These are phyloP conservation scores for Microstegium vimineum DNA, from an alignment of 176 grass and related monocot genomes.

Conservation along the genomic window DNA sequence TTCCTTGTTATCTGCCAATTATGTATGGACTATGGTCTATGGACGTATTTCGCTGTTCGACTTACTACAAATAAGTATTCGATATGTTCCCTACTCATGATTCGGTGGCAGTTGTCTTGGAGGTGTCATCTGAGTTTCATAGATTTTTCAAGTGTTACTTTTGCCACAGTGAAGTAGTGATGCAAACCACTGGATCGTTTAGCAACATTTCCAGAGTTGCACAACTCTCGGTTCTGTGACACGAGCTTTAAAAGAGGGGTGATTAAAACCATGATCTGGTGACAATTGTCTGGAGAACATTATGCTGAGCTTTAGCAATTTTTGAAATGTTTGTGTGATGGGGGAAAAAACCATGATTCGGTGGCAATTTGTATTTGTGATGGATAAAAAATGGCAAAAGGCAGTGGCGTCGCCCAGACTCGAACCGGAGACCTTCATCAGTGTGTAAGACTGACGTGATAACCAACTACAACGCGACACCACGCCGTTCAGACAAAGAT, in stretches of 20 bases:
- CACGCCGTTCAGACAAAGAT: no score
- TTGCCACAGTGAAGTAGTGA: not conserved
- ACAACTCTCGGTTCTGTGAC: not conserved
- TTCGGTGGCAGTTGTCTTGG: no score
- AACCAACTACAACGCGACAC: slow-evolving; percentile 99
- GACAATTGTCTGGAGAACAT: not conserved
- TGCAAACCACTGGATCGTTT: not conserved
- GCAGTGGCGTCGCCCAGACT: slow-evolving; percentile 80
- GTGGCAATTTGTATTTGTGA: no score
- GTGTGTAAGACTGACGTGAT: slow-evolving; percentile 99
- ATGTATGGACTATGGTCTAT: slow-evolving; percentile 15
- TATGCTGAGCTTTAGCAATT: not conserved
- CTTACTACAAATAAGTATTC: slow-evolving; percentile 38
- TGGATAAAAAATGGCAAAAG: no score
- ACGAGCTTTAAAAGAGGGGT: not conserved
- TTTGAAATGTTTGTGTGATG: not conserved
- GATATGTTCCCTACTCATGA: slow-evolving; percentile 12
- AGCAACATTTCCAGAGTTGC: not conserved
- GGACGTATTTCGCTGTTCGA: slow-evolving; percentile 32
- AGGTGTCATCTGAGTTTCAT: not conserved
- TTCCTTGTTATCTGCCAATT: slow-evolving; percentile 21
- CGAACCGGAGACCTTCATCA: slow-evolving; percentile 97
- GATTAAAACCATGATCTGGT: not conserved
- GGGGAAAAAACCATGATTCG: no score
- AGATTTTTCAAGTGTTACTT: not conserved